Base-by-base conservation (phyloP, 768 basidiomycete species). In the Coprinellus aureogranulatus region DNA sequence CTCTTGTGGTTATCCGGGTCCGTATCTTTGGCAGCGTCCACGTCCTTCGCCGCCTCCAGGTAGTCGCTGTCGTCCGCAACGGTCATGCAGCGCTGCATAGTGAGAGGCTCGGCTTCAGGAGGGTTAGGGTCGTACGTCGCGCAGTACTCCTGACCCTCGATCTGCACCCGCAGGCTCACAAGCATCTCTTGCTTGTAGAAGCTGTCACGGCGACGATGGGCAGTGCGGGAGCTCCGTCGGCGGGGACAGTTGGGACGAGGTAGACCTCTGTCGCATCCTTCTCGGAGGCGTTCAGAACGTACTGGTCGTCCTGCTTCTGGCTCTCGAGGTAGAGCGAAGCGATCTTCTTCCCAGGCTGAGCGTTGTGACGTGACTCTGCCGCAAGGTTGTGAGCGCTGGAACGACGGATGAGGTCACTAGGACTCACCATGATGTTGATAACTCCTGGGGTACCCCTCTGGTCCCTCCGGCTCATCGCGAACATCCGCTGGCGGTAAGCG, bases 71-170 rank as follows among this genome's bases (percentile, higher is more conserved):
- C 42, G 12, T 18, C 44, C 6, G 11, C 45, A n/a, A 28, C 14
- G 3, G n/a, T 25, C 25, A 59, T 59, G 62, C 86, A 90, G 9
- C 64, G 65, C 49, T 76, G 68, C 66, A 82, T 75, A 4, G 75
- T 78, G 65, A 90, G 72, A 3, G 81, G 78, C n/a, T 77, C 73
- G 2, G 81, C 74, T 2, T 68, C 62, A 4, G 72, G 55, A 2
- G 86, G 85, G 27, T 75, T 70, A 2, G 83, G 75, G 60, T 88
- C 75, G 65, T 81, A 89, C 4, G 86, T 89, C 4, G 81, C 83
- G 59, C 88, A 90, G 64, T 76, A 83, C 74, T 71, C 23, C 63
- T 52, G 0, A 75, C 79, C 11, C 56, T 63, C 9, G 68, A 55
- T 79, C 69, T 59, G 77, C 78, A 78, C 64, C 59, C 75, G 72